phyloP scores from a whole-genome alignment of 306 rosid genomes.

The Argentina anserina region DNA sequence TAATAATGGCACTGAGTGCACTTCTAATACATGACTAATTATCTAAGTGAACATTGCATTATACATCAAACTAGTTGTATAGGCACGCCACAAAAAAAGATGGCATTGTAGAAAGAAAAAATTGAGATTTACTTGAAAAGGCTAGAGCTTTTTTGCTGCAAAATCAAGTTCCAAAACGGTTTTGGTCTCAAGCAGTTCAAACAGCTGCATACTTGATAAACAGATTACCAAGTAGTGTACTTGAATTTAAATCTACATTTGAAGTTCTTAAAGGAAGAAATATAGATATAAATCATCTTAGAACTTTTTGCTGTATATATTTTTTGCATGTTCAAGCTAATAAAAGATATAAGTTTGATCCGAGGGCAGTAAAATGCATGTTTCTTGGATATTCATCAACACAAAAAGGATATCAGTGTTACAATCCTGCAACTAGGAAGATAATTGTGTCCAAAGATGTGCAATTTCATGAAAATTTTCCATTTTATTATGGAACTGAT shows the following conservation, averaged over 20 bases:
- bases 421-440: background rate
- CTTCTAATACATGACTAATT: no score
- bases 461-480: no score
- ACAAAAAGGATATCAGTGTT: background rate
- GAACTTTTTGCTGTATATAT: background rate
- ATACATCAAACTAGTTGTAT: no score
- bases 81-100: no score
- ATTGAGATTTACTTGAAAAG: no score
- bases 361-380: background rate
- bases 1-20: no score
- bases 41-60: no score
- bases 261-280: background rate
- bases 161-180: no score
- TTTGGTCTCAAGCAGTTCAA: background rate
- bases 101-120: no score
- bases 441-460: background rate
- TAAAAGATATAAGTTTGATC: no score
- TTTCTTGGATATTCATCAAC: background rate
- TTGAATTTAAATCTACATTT: background rate
- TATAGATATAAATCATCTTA: background rate
- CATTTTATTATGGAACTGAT: background rate
- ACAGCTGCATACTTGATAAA: background rate
- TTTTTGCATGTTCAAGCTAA: background rate
- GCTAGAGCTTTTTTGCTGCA: no score
- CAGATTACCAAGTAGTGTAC: background rate